Base-by-base conservation (phyloP, 306 rosid genomes). In the Canavalia ensiformis region DNA sequence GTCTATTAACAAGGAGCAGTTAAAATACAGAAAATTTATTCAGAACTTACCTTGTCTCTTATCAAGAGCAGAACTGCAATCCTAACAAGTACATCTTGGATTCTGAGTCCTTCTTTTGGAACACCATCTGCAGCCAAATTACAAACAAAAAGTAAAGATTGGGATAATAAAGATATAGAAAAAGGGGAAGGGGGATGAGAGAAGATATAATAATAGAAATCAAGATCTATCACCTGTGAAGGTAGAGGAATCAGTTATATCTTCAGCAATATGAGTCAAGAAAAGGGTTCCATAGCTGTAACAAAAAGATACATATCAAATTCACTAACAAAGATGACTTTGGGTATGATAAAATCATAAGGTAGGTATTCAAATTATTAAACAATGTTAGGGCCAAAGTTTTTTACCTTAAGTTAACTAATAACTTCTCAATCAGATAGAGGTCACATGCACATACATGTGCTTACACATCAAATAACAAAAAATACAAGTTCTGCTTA, bases 31-130 rank as follows among this genome's bases (percentile, higher is more conserved):
- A 68, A 79, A 70, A 49, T 50, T 67, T 13, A 55, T 44, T 50
- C n/a, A 12, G 57, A 85, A 83, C 98, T 87, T 87, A 93, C 99
- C 84, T 94, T 93, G 75, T 93, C 93, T 84, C 88, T 88, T 80
- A 96, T 79, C 82, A 93, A 76, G 59, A 90, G 87, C 74, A 96
- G 83, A 78, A 81, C 90, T 64, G 99, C 96, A 83, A 96, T 90
- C 77, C 99, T 90, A 84, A 92, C 94, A 46, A 96, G 96, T 46
- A 96, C 99, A 58, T 96, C 99, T 73, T 72, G 90, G 84, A 93
- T 90, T 79, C 98, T 87, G 59, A 96, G 96, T 74, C 99, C 99
- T 79, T 96, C 99, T 84, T 95, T 96, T 28, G 99, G 99, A 82
- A 96, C 99, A 54, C 99, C 99, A 75, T 96, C 99, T 96, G 70